Evolutionary conservation across 805 yeast genomes (phyloP).

Genomic region (Ogataea nitratoaversa): DNA sequence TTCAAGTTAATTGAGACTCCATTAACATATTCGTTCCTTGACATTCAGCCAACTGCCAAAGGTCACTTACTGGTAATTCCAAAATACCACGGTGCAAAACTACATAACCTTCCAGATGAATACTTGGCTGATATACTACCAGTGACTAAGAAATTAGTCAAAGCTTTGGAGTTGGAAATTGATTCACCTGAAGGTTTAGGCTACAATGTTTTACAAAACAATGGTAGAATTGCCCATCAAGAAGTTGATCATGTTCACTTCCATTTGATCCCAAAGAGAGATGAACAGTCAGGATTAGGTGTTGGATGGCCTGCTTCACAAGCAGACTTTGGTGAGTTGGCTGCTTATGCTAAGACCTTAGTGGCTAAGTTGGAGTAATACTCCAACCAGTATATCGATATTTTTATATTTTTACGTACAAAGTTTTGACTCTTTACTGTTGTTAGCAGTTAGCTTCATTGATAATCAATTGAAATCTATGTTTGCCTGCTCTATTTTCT

Average conservation of each 20-base stretch:
- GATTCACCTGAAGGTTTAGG: constrained; percentile 68
- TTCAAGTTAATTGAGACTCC: constrained; percentile 87
- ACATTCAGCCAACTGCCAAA: constrained; percentile 85
- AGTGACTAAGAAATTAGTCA: constrained; percentile 79
- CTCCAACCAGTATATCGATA: no score
- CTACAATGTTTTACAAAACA: constrained; percentile 87
- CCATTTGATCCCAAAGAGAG: constrained; percentile 90
- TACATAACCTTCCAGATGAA: constrained; percentile 92
- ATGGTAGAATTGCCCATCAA: constrained; percentile 94
- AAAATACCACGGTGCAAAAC: constrained; percentile 87
- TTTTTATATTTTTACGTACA: no score
- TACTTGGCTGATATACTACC: constrained; percentile 83
- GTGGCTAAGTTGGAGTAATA: constrained; percentile 32
- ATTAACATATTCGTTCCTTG: constrained; percentile 77
- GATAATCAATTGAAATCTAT: no score
- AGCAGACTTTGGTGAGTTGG: constrained; percentile 71
- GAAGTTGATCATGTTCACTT: constrained; percentile 94
- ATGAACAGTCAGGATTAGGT: constrained; percentile 65
- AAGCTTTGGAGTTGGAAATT: constrained; percentile 59
- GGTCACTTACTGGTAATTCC: constrained; percentile 92
- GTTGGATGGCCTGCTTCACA: constrained; percentile 94
- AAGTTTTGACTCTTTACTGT: no score
- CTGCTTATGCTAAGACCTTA: constrained; percentile 60
- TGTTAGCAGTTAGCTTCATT: no score
- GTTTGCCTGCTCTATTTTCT: no score